Percentiles rank a stretch among this genome's conserved stretches.
phyloP scores from a whole-genome alignment of 257 asterid species.

The Solanum gandarillasii region DNA sequence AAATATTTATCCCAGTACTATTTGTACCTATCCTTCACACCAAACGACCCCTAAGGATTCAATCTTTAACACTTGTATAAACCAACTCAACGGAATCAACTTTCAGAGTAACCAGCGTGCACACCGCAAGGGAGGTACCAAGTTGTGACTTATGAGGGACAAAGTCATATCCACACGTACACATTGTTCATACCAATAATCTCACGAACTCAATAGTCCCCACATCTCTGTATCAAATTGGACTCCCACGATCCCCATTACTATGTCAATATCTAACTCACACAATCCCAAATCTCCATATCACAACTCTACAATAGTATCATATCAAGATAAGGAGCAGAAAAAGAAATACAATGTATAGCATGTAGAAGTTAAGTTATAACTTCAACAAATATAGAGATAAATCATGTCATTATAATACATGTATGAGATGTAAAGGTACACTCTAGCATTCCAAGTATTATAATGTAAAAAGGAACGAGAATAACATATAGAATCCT shows the following conservation, averaged over 20 bases:
- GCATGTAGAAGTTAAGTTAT: background rate
- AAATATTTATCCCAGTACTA: too few species aligned
- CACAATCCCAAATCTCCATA: background rate
- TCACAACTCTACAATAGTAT: background rate
- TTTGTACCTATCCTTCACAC: too few species aligned
- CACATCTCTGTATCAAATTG: background rate
- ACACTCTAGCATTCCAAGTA: background rate
- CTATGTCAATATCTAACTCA: background rate
- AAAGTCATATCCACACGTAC: background rate
- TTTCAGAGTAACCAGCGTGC: background rate
- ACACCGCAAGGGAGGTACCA: background rate
- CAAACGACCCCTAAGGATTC: too few species aligned
- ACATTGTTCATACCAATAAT: background rate
- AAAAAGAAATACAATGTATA: background rate
- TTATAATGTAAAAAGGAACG: background rate
- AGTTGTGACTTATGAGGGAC: background rate
- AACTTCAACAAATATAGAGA: background rate
- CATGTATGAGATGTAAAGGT: background rate
- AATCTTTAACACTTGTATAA: background rate
- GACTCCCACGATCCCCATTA: background rate
- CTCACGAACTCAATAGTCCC: background rate
- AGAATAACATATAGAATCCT: background rate
- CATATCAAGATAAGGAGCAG: background rate
- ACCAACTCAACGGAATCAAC: background rate
- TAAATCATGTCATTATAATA: background rate